A percentile compares a stretch with the other conserved stretches of the same genome.
Evolutionary conservation across 768 basidiomycete species (phyloP).

Genomic region (Pleurotus sapidus): DNA sequence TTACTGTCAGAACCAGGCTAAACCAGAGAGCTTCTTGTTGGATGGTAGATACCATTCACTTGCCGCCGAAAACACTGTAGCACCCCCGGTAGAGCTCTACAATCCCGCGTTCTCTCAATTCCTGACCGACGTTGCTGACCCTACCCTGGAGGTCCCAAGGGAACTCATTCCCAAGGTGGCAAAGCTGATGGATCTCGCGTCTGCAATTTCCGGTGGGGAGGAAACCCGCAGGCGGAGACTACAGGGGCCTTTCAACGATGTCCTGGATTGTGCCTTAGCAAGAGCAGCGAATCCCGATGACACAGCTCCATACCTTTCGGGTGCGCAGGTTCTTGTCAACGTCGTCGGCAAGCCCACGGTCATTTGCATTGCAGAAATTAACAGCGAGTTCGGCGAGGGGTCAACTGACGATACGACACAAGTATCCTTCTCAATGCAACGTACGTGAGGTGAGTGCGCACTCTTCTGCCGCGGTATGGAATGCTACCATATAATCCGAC

Average conservation of each 20-base stretch:
- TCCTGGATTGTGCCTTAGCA: slow-evolving; percentile 3
- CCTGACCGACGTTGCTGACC: slow-evolving; percentile 13
- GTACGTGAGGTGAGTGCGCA: slow-evolving; percentile 12
- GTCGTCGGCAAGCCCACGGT: background rate
- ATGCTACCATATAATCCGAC: background rate
- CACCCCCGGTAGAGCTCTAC: slow-evolving; percentile 22
- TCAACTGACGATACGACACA: slow-evolving; percentile 26
- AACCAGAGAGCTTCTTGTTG: background rate
- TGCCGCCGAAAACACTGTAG: background rate
- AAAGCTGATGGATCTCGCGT: slow-evolving; percentile 14
- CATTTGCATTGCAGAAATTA: slow-evolving; percentile 18
- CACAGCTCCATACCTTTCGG: background rate
- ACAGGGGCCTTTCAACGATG: background rate
- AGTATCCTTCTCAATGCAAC: slow-evolving; percentile 19
- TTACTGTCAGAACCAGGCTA: background rate
- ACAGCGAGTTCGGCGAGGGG: slow-evolving; percentile 11
- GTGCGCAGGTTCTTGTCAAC: slow-evolving; percentile 4
- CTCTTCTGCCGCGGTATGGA: background rate
- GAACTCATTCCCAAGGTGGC: slow-evolving; percentile 14
- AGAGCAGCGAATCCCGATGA: slow-evolving; percentile 8
- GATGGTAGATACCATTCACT: background rate
- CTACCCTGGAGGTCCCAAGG: slow-evolving; percentile 8
- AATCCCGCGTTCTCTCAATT: slow-evolving; percentile 22
- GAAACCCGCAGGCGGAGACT: slow-evolving; percentile 1
- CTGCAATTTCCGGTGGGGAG: slow-evolving; percentile 18